Evolutionary conservation across 371 early-diverging fungal species (phyloP), one percentile per base, ranked within the genome.

Genomic region (Rhizopus arrhizus): DNA sequence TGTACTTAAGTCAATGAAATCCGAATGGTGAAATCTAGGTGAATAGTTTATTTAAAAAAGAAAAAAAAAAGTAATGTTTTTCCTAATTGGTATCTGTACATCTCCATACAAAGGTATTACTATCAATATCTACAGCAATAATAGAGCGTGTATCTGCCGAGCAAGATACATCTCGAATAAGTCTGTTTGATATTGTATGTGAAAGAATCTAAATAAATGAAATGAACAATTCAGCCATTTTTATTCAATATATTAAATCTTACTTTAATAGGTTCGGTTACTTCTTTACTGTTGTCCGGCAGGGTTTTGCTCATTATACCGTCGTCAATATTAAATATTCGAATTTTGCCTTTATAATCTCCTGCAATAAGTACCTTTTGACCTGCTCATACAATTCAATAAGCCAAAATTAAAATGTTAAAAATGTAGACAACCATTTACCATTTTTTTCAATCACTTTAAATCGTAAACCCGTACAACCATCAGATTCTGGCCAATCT

Each of bases 331-430:
- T 81, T 55, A 47, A 66, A 78, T 6, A 81, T 60, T 10, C 48
- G 72, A 3, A 81, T 68, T 7, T 72, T 66, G 2, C 81, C 81
- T 40, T 73, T 68, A 54, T 75, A 76, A 16, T 78, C 75, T 38
- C 81, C 81, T 12, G 73, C 70, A 45, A 81, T 5, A 9, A 78
- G 22, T 3, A 70, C 72, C 46, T 72, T 73, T 51, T 64, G 55
- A 28, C 57, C 70, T 71, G 2, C 22, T 22, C 22, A 22, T 22
- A 49, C 29, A 28, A 6, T 43, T n/a, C 5, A n/a, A n/a, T n/a
- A n/a, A 13, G n/a, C n/a, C 3, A 43, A n/a, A 43, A 43, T 11
- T 6, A 2, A 15, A 43, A 13, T 5, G 6, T 43, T 43, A 11
- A n/a, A 15, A 10, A 15, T n/a, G 43, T 22, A 22, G 22, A 22